phyloP scores from a whole-genome alignment of 2,329 filamentous ascomycete species.

The Claviceps sp. region DNA sequence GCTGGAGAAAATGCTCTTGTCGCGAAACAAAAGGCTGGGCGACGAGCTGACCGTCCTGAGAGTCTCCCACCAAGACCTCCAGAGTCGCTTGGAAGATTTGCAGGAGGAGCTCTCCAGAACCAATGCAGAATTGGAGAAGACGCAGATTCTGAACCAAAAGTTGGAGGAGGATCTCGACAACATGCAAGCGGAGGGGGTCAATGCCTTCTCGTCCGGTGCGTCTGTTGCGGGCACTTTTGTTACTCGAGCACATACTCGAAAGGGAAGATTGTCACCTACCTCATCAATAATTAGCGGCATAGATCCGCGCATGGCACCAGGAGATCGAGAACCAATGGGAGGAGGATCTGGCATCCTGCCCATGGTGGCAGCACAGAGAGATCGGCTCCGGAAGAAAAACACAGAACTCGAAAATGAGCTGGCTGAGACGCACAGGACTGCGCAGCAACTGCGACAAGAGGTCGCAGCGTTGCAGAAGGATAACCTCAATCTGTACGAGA shows the following conservation, averaged over 20 bases:
- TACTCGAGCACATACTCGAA: slow-evolving; percentile 46
- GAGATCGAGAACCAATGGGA: slow-evolving; percentile 49
- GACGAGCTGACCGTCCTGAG: slow-evolving; percentile 87
- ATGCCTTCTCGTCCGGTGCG: slow-evolving; percentile 75
- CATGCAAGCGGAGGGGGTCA: slow-evolving; percentile 73
- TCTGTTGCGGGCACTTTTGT: slow-evolving; percentile 88
- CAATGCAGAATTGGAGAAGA: slow-evolving; percentile 75
- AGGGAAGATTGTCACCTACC: slow-evolving; percentile 71
- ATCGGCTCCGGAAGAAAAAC: slow-evolving; percentile 96
- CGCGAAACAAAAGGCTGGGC: slow-evolving; percentile 90
- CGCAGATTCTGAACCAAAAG: slow-evolving; percentile 72
- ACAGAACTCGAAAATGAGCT: slow-evolving; percentile 80
- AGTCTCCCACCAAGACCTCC: slow-evolving; percentile 87
- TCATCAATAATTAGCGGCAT: slow-evolving; percentile 98
- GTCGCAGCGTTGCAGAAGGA: slow-evolving; percentile 88
- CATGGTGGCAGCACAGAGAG: slow-evolving; percentile 95
- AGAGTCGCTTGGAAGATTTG: slow-evolving; percentile 62
- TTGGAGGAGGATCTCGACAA: slow-evolving; percentile 84
- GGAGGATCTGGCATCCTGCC: slow-evolving; percentile 80
- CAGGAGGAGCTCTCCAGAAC: slow-evolving; percentile 74
- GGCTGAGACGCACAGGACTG: slow-evolving; percentile 65
- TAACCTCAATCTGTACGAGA: slow-evolving; percentile 92
- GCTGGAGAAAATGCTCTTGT: slow-evolving; percentile 78
- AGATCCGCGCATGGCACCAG: slow-evolving; percentile 45
- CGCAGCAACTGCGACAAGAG: slow-evolving; percentile 81